Percentiles rank a stretch among this genome's conserved stretches.
Evolutionary conservation across 2,329 filamentous ascomycete genomes (phyloP).

Genomic region (Tolypocladium album): DNA sequence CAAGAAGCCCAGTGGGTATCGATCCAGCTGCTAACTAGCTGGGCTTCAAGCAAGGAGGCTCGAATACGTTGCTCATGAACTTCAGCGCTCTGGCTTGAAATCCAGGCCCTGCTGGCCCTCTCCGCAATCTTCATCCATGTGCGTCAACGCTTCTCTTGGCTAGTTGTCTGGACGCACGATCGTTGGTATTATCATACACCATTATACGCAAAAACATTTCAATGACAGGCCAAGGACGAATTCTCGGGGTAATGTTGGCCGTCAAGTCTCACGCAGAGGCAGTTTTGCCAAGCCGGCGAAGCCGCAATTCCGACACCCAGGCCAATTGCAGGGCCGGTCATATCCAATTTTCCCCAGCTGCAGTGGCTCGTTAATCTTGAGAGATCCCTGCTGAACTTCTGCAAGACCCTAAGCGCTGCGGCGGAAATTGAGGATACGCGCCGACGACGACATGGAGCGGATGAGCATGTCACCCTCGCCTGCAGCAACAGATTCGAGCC

Average conservation of each 20-base stretch:
- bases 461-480: not conserved
- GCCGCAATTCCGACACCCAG: not conserved
- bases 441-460: not conserved
- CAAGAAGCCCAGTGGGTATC: not conserved
- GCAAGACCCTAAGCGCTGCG: not conserved
- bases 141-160: not conserved
- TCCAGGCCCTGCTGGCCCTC: not conserved
- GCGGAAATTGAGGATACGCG: not conserved
- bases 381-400: not conserved
- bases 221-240: not conserved
- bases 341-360: not conserved
- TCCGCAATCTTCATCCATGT: not conserved
- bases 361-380: not conserved
- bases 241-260: not conserved
- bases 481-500: not conserved
- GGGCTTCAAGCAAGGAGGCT: not conserved
- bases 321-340: not conserved
- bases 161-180: not conserved
- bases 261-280: not conserved
- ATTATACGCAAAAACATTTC: not conserved
- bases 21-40: not conserved
- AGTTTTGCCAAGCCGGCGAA: not conserved
- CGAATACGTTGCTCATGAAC: not conserved
- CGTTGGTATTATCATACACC: not conserved
- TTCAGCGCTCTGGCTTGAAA: not conserved